phyloP scores from a whole-genome alignment of 176 grass and related monocot species.

The Alopecurus myosuroides region DNA sequence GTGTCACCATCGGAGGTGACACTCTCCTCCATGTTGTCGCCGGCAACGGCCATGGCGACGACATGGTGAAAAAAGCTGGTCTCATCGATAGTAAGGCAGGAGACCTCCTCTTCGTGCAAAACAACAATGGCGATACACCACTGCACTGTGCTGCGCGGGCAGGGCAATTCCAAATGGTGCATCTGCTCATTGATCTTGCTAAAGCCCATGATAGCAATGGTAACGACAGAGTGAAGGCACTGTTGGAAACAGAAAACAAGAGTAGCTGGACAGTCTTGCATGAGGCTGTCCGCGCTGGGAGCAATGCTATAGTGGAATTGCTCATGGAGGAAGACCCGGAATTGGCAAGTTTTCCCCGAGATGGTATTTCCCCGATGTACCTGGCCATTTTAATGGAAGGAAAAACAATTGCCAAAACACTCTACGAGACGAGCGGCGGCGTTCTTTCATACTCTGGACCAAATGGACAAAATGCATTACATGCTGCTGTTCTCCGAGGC shows the following conservation, averaged over 20 bases:
- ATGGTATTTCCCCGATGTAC: background rate
- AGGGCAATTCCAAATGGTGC: accelerated
- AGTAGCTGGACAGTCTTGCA: background rate
- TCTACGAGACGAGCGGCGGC: background rate
- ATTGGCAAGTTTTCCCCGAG: background rate
- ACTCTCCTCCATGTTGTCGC: background rate
- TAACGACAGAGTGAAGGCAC: accelerated
- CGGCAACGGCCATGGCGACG: background rate
- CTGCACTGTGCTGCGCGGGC: background rate
- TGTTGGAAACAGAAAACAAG: background rate
- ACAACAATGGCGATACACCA: background rate
- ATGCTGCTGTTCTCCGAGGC: background rate
- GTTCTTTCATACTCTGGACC: background rate
- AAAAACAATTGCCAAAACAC: accelerated
- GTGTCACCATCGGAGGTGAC: background rate
- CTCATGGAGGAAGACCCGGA: background rate
- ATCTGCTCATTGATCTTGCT: background rate
- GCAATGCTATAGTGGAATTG: background rate
- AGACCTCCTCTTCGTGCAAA: background rate
- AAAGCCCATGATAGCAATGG: no score
- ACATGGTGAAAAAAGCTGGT: accelerated
- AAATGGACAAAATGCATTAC: background rate
- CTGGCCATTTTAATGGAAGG: background rate
- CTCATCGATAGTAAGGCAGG: background rate
- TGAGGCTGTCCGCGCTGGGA: background rate